Base-by-base conservation (phyloP, 139 green algal genomes). In the Nannochloris sp. region DNA sequence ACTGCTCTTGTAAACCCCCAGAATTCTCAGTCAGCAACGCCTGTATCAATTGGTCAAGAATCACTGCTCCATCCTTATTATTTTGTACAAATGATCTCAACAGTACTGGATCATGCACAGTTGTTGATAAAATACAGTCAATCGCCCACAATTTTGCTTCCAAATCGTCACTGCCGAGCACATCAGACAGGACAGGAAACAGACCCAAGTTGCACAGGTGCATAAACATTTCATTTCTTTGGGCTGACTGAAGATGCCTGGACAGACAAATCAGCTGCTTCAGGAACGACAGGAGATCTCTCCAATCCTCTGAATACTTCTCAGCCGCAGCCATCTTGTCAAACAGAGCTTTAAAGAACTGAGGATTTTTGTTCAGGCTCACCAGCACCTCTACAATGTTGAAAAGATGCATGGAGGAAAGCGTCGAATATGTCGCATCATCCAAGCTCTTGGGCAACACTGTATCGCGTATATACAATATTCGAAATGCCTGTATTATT, bases 401-500 rank as follows among this genome's bases (percentile, higher is more conserved):
- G 77, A 96, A 94, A 34, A 96, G 67, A 67, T 89, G 88, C 19
- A 96, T 71, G 54, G 79, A 90, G 49, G 83, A 86, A 25, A 98
- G 75, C 24, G 87, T 95, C 24, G 85, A 79, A 67, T 95, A 97
- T 19, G 88, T 93, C 9, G 80, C 80, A 71, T 99, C 93, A 60
- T 98, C 93, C 68, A 99, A 74, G 31, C 84, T 78, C 44, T 89
- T 73, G 3, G 93, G 87, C 64, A 99, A 73, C 40, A 98, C 88
- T 19, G 95, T 89, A 60, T 98, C 93, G 66, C 96, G 93, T 9
- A 96, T 62, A 72, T 96, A 96, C 50, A 85, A 79, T 60, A 93
- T 87, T 36, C 89, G 76, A 71, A 95, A 96, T 29, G 90, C 94
- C 70, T 96, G 89, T 71, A 97, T 91, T 59, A 98, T 98, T 63